Evolutionary conservation across 371 early-diverging fungal genomes (phyloP), one percentile per base, ranked within the genome.

Genomic region (Paraphysoderma sedebokerense): DNA sequence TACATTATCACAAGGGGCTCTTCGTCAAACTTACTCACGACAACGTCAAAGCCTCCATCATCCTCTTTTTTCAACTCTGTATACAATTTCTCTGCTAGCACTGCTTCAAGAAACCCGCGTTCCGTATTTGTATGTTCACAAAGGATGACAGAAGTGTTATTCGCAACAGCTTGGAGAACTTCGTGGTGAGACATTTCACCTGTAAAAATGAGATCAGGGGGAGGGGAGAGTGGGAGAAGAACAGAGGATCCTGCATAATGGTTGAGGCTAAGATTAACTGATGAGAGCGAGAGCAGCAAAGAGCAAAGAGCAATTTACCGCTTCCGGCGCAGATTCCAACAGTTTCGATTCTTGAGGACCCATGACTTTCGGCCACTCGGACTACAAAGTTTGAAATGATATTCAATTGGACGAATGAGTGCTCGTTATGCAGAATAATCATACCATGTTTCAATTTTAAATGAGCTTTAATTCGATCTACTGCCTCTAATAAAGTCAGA

Each of bases 291-390:
- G 7, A 19, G 7, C 12, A 13, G 53, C 41, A 33, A 52, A 33
- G 13, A 35, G 44, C 42, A 69, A 41, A 28, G 49, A n/a, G n/a
- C n/a, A n/a, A 52, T 13, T 57, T 57, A 37, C 71, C 95, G 1
- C 92, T 89, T 15, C 95, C 97, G 4, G 93, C 93, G 61, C 96
- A 97, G 36, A 95, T 85, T 13, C 87, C 95, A 5, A 97, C 78
- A 0, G 77, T 78, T 31, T 65, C 54, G 38, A 92, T 76, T 23
- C 72, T 48, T 35, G 54, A 51, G 20, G 54, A 50, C n/a, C 58
- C 40, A 0, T 31, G 3, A 15, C 39, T 54, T 12, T 40, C 57
- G n/a, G 86, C 88, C 13, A 83, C 79, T 41, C 89, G 77, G 30
- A 84, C 80, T 81, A 44, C 26, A 31, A 54, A 22, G 31, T 22